Conservation (phyloP, 768 basidiomycete species). For the Ephemerocybe angulata region DNA sequence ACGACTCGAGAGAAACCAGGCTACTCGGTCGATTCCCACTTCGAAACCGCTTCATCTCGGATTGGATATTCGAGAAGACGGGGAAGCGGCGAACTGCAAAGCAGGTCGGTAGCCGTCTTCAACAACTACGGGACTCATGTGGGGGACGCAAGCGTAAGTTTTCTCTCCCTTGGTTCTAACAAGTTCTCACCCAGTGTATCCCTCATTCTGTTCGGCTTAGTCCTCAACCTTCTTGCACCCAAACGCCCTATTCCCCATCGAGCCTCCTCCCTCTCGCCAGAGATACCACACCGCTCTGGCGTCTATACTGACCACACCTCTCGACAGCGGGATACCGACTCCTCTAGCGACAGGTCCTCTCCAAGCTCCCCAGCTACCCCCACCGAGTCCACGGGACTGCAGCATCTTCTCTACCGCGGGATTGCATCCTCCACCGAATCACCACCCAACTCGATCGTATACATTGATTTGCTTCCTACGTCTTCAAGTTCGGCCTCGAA, state of each 20-base stretch:
- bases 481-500: conserved; percentile 22
- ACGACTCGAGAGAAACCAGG: conserved; percentile 68
- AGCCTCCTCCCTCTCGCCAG: conserved; percentile 27
- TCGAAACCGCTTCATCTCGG: conserved; percentile 77
- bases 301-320: conserved; percentile 21
- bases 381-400: conserved; percentile 34
- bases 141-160: conserved; percentile 68
- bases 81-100: conserved; percentile 71
- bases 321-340: conserved; percentile 31
- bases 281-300: conserved; percentile 21
- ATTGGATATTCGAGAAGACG: conserved; percentile 67
- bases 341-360: conserved; percentile 37
- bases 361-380: conserved; percentile 36
- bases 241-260: conserved; percentile 23
- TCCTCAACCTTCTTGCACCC: conserved; percentile 45
- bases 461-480: conserved; percentile 44
- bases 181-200: conserved; percentile 6
- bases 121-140: conserved; percentile 72
- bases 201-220: conserved; percentile 23
- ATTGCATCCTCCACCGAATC: conserved; percentile 25
- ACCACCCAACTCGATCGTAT: conserved; percentile 35
- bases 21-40: conserved; percentile 73
- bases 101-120: conserved; percentile 77
- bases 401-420: conserved; percentile 28
- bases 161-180: neutral